These are phyloP conservation scores for Przewalskia tangutica DNA, from an alignment of 257 asterid genomes.

Conservation along the genomic window DNA sequence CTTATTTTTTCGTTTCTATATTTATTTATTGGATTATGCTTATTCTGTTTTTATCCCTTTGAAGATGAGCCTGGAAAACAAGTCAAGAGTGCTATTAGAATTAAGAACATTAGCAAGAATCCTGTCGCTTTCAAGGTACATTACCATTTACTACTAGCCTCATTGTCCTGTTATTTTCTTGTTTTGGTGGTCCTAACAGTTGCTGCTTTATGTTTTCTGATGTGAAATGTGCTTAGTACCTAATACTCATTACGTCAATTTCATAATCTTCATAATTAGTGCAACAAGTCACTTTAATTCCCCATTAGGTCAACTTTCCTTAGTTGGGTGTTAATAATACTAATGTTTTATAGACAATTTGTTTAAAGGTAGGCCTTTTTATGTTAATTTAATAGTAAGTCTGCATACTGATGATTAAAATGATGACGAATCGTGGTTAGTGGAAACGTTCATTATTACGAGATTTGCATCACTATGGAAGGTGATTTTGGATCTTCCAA, in stretches of 20 bases:
- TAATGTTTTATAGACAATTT: background rate
- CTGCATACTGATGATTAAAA: background rate
- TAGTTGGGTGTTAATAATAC: background rate
- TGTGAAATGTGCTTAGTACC: background rate
- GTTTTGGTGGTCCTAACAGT: background rate
- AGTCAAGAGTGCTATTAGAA: conserved; percentile 67
- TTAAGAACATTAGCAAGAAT: conserved; percentile 64
- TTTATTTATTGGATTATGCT: background rate
- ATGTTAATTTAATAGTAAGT: background rate
- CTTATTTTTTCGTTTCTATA: background rate
- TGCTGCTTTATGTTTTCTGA: background rate
- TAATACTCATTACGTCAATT: background rate
- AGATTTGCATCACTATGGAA: background rate
- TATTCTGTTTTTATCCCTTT: conserved; percentile 5
- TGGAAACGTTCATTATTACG: background rate
- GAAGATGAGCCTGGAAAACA: conserved; percentile 93
- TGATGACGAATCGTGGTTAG: background rate
- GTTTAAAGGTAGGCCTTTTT: background rate
- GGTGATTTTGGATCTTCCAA: background rate
- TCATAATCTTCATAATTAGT: background rate
- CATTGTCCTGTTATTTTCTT: background rate
- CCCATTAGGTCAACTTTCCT: background rate
- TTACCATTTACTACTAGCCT: background rate
- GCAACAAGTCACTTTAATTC: background rate
- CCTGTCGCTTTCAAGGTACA: conserved; percentile 81